These are phyloP conservation scores for Arthroderma sp. DNA, from an alignment of 2,329 filamentous ascomycete species.

Conservation along the genomic window DNA sequence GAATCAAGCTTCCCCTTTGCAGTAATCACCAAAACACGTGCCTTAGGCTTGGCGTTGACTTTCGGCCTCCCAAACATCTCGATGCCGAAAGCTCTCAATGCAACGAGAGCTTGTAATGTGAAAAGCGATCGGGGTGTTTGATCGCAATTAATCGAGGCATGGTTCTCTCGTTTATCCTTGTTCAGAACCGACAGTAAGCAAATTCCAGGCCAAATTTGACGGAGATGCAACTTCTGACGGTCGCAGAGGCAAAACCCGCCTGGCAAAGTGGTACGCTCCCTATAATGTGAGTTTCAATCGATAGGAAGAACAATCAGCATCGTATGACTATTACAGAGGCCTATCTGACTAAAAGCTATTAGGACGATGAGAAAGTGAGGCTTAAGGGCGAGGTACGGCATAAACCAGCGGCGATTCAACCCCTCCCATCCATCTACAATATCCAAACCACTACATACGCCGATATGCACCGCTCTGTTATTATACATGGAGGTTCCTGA, in stretches of 20 bases:
- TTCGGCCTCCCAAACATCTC: no score
- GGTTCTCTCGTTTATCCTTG: conserved; percentile 76
- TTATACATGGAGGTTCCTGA: no score
- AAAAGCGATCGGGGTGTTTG: no score
- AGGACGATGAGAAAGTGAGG: conserved; percentile 97
- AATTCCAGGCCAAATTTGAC: not conserved
- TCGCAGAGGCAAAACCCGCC: conserved; percentile 81
- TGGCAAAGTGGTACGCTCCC: conserved; percentile 97
- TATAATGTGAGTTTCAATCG: conserved; percentile 52
- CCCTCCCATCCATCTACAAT: not conserved
- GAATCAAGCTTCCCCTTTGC: no score
- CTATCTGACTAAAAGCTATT: not conserved
- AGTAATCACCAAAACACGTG: no score
- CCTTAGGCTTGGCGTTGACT: no score
- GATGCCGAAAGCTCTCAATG: no score
- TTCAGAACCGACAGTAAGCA: conserved; percentile 72
- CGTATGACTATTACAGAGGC: no score
- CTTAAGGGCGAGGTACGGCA: conserved; percentile 78
- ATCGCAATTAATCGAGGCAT: conserved; percentile 18
- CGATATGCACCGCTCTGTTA: not conserved
- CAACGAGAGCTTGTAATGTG: no score
- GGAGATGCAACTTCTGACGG: no score
- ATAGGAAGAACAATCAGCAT: no score
- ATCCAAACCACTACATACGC: conserved; percentile 2
- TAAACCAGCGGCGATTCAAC: conserved; percentile 2